Percentiles rank a stretch among this genome's conserved stretches.
phyloP scores from a whole-genome alignment of 305 asterid species.

The Rubia balearica region DNA sequence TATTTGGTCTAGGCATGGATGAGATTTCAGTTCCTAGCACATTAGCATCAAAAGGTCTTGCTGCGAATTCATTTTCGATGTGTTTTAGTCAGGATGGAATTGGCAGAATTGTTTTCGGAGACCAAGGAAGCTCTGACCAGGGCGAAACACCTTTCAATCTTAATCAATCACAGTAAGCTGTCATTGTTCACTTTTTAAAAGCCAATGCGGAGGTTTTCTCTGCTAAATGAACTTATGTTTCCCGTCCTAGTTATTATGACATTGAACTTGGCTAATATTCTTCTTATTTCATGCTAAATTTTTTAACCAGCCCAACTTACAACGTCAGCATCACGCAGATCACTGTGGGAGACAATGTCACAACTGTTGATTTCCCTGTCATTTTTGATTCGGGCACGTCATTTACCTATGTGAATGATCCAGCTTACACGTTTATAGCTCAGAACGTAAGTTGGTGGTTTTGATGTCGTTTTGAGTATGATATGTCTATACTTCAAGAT shows the following conservation, averaged over 20 bases:
- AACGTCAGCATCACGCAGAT: conserved; percentile 65
- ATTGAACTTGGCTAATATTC: not conserved
- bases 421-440: conserved; percentile 55
- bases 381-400: conserved; percentile 92
- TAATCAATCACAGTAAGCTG: conserved; percentile 50
- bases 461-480: not conserved
- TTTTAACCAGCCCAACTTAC: conserved; percentile 53
- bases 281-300: conserved; percentile 10
- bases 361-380: conserved; percentile 45
- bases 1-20: conserved; percentile 86
- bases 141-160: conserved; percentile 62
- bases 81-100: conserved; percentile 72
- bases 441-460: conserved; percentile 43
- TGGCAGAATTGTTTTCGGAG: conserved; percentile 91
- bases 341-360: conserved; percentile 42
- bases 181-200: conserved; percentile 3
- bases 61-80: conserved; percentile 91
- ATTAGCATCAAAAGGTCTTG: conserved; percentile 68
- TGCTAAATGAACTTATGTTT: not conserved
- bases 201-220: not conserved
- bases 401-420: conserved; percentile 71
- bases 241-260: not conserved
- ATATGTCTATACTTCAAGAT: conserved; percentile 3
- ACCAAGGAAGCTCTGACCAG: conserved; percentile 63
- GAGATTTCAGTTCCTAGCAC: conserved; percentile 66